Percentiles rank a stretch among this genome's conserved stretches.
Evolutionary conservation across 2,329 filamentous ascomycete genomes (phyloP).

Genomic region (Nakataea oryzae): DNA sequence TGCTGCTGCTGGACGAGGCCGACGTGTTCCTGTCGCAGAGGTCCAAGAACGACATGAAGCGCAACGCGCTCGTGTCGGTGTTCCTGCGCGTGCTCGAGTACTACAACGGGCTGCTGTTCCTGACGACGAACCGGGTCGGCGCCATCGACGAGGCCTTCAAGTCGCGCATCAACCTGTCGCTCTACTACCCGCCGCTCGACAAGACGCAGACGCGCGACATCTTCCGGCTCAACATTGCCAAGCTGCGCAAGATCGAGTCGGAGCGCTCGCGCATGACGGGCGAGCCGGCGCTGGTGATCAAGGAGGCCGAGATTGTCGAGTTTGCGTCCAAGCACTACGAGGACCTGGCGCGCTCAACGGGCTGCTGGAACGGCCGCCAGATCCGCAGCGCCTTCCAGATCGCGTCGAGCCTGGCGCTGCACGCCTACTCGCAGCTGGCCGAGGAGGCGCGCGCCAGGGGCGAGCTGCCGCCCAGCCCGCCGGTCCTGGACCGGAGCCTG

Average conservation of each 20-base stretch:
- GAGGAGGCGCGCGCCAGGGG: background rate
- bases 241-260: constrained; percentile 6
- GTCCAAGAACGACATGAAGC: constrained; percentile 10
- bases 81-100: constrained; percentile 25
- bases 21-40: constrained; percentile 14
- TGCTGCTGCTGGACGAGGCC: constrained; percentile 14
- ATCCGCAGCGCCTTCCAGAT: constrained; percentile 26
- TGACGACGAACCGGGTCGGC: constrained; percentile 31
- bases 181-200: constrained; percentile 24
- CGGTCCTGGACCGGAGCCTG: background rate
- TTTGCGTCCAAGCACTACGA: constrained; percentile 3
- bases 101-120: constrained; percentile 23
- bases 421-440: background rate
- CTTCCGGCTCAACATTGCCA: constrained; percentile 9
- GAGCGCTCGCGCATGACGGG: constrained; percentile 1
- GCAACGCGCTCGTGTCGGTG: constrained; percentile 21
- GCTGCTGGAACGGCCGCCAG: constrained; percentile 17
- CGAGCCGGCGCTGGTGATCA: constrained; percentile 1
- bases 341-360: background rate
- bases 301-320: constrained; percentile 4
- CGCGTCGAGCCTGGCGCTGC: constrained; percentile 8
- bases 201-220: constrained; percentile 9
- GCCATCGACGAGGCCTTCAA: constrained; percentile 35
- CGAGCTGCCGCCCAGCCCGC: background rate
- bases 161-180: constrained; percentile 32